Evolutionary conservation across 176 grass and related monocot genomes (phyloP), one percentile per base, ranked within the genome.

Genomic region (Oryza brachyantha): DNA sequence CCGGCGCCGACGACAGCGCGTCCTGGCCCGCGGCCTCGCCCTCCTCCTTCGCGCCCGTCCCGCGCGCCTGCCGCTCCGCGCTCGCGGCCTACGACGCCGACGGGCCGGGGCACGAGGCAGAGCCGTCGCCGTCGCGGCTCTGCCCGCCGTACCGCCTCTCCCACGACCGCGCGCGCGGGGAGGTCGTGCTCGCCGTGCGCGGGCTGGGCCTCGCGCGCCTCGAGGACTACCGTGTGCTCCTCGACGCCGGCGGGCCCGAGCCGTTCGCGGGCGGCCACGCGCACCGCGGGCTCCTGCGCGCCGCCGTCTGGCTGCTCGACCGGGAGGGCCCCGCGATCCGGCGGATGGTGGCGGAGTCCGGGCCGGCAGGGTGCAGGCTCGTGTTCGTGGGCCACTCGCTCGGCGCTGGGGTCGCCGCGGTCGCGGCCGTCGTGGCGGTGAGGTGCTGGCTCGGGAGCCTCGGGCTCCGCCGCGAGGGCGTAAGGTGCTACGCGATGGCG

Each of bases 341-440:
- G 32, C 60, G 76, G 8, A 41, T 79, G 73, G 35, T 86, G 52
- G 35, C 76, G 31, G 83, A 82, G 61, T 36, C 26, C 29, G 6
- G 84, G 37, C 70, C 64, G 11, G 36, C 36, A 3, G 52, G 8
- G 21, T 78, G 80, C 36, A 42, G 46, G 12, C 79, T 90, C 29
- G 71, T 84, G 13, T 83, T 90, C 62, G 74, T 85, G 1, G 88
- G 88, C 17, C 88, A 90, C 76, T 90, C 83, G 17, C 41, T 90
- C 61, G 83, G 88, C 9, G 69, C 83, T 3, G 79, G 88, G 13
- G 79, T 86, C 3, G 83, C 83, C 3, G 79, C 83, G 7, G 45
- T 86, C 60, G 73, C 76, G 0, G 55, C 88, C 29, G 72, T 90
- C 50, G 68, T 90, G 26, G 62, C 54, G 1, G 79, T 90, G 17